Evolutionary conservation across 2,329 filamentous ascomycete genomes (phyloP).

Genomic region (Rutstroemia sp.): DNA sequence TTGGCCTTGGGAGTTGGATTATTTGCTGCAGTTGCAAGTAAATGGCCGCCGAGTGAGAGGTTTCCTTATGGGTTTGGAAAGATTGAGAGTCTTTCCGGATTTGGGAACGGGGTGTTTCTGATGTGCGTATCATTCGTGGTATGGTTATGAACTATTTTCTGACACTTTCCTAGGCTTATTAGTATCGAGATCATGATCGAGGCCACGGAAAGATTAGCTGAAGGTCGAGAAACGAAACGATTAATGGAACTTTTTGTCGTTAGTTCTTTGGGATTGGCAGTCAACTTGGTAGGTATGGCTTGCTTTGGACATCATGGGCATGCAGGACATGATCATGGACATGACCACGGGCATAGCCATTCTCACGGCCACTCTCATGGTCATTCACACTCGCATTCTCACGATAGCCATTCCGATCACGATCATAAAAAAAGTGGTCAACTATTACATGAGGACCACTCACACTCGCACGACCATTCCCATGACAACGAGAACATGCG

Average conservation of each 20-base stretch:
- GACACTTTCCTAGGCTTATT: slow-evolving; percentile 57
- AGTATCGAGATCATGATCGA: slow-evolving; percentile 96
- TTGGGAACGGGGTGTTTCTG: slow-evolving; percentile 91
- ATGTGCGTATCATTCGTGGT: slow-evolving; percentile 50
- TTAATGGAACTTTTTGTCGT: slow-evolving; percentile 84
- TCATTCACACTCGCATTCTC: slow-evolving; percentile 23
- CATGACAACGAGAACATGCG: slow-evolving; percentile 93
- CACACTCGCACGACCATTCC: slow-evolving; percentile 24
- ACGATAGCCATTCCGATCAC: slow-evolving; percentile 28
- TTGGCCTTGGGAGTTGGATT: slow-evolving; percentile 85
- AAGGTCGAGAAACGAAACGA: slow-evolving; percentile 76
- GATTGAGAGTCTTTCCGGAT: slow-evolving; percentile 91
- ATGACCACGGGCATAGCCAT: slow-evolving; percentile 20
- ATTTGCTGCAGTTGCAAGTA: slow-evolving; percentile 87
- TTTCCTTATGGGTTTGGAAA: slow-evolving; percentile 97
- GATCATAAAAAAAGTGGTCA: slow-evolving; percentile 13
- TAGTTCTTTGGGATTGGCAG: slow-evolving; percentile 74
- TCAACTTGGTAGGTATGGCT: slow-evolving; percentile 82
- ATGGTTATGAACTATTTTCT: slow-evolving; percentile 1
- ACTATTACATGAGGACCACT: slow-evolving; percentile 1
- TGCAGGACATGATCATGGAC: slow-evolving; percentile 33
- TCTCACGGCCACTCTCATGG: slow-evolving; percentile 31
- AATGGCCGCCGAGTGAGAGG: slow-evolving; percentile 82
- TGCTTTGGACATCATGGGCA: slow-evolving; percentile 37
- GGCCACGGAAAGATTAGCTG: slow-evolving; percentile 78